Conservation (phyloP, 345 rosid genomes). For the Camelina neglecta region DNA sequence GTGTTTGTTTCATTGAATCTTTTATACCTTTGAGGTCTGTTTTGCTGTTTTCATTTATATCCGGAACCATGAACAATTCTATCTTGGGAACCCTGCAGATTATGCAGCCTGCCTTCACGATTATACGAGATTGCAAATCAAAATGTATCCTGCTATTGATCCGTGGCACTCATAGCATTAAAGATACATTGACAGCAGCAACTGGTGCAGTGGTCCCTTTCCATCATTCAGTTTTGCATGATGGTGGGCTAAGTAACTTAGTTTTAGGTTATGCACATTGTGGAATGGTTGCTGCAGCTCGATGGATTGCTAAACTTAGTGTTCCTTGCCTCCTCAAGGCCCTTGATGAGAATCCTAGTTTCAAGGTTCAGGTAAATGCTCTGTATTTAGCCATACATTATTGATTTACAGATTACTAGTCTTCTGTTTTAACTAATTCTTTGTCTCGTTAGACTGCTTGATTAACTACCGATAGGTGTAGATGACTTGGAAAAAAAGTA, state of each 20-base stretch:
- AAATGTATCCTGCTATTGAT: constrained; percentile 79
- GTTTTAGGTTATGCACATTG: constrained; percentile 97
- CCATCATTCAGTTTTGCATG: constrained; percentile 94
- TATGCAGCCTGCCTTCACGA: constrained; percentile 95
- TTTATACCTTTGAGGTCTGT: not conserved
- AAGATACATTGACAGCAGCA: constrained; percentile 96
- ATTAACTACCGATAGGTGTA: constrained; percentile 9
- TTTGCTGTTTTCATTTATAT: constrained; percentile 27
- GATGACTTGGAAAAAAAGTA: not conserved
- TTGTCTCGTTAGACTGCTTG: not conserved
- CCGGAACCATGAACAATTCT: constrained; percentile 11
- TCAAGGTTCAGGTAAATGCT: constrained; percentile 74
- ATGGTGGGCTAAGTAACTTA: constrained; percentile 93
- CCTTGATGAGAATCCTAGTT: constrained; percentile 70
- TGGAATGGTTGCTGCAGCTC: constrained; percentile 99
- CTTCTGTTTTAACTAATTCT: not conserved
- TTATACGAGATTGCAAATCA: constrained; percentile 69
- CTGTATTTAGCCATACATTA: not conserved
- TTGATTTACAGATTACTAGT: constrained; percentile 5
- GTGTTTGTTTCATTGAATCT: not conserved
- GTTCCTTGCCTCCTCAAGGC: constrained; percentile 79
- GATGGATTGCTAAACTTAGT: constrained; percentile 94
- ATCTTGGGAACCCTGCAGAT: constrained; percentile 57
- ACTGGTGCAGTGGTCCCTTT: constrained; percentile 99
- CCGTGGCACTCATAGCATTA: constrained; percentile 96